Conservation (phyloP, 1,284 basidiomycete species). For the Irpex rosettiformis region DNA sequence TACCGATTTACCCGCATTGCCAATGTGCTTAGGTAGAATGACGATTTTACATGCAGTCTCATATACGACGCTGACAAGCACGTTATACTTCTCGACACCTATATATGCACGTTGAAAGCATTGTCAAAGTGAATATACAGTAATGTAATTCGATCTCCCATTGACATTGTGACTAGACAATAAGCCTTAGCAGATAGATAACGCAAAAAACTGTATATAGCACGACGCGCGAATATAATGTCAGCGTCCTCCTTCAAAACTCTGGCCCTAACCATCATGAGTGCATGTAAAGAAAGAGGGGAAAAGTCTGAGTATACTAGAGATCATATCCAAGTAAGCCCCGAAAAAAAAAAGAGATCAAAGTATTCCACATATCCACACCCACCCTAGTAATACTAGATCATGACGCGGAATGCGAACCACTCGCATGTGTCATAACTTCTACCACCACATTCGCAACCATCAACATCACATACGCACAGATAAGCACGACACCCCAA, state of each 20-base stretch:
- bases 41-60: not conserved
- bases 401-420: not conserved
- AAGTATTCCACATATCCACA: not conserved
- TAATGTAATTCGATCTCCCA: not conserved
- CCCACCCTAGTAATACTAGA: no score
- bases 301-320: no score
- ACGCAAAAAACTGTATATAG: not conserved
- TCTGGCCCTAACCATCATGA: not conserved
- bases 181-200: not conserved
- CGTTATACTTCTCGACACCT: no score
- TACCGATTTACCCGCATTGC: not conserved
- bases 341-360: not conserved
- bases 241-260: no score
- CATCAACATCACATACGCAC: constrained; percentile 74
- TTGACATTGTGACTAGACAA: constrained; percentile 1
- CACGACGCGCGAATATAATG: not conserved
- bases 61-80: not conserved
- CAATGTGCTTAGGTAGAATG: not conserved
- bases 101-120: no score
- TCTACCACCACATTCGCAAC: constrained; percentile 75
- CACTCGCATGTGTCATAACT: constrained; percentile 25
- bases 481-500: constrained; percentile 81
- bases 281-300: not conserved
- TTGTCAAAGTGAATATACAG: not conserved
- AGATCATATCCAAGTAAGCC: not conserved